Percentiles rank a stretch among this genome's conserved stretches.
phyloP scores from a whole-genome alignment of 805 yeast genomes.

The Metschnikowia aberdeeniae region DNA sequence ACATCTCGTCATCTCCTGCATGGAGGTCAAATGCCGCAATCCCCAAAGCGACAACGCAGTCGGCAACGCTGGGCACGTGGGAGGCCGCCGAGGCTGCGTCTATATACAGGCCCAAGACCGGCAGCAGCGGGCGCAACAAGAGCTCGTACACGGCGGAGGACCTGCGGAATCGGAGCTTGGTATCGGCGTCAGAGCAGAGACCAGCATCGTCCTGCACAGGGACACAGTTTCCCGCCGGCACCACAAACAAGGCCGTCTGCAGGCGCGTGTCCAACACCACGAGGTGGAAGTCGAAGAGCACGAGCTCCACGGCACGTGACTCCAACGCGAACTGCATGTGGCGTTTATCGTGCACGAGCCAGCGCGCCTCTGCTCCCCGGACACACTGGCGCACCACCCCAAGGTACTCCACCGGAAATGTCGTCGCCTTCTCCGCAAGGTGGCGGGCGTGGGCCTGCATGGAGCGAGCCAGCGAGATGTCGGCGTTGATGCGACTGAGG shows the following conservation, averaged over 20 bases:
- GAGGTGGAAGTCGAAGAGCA: constrained; percentile 8
- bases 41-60: constrained; percentile 6
- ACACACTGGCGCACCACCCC: background rate
- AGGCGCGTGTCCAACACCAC: constrained; percentile 3
- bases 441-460: background rate
- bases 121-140: background rate
- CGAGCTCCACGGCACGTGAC: constrained; percentile 4
- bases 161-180: constrained; percentile 8
- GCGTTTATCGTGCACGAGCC: constrained; percentile 6
- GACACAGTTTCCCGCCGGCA: constrained; percentile 7
- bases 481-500: constrained; percentile 8
- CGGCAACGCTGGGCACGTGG: constrained; percentile 3
- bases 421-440: background rate
- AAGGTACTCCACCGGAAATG: background rate
- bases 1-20: background rate
- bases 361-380: constrained; percentile 1
- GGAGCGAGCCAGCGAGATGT: constrained; percentile 5
- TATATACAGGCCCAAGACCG: no score
- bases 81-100: background rate
- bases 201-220: constrained; percentile 6
- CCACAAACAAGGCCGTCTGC: constrained; percentile 5
- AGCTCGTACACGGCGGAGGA: constrained; percentile 10
- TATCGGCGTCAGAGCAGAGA: constrained; percentile 2
- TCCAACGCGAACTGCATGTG: constrained; percentile 3
- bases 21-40: constrained; percentile 8